phyloP scores from a whole-genome alignment of 2,329 filamentous ascomycete species.

The Drechslerella coelobrocha region DNA sequence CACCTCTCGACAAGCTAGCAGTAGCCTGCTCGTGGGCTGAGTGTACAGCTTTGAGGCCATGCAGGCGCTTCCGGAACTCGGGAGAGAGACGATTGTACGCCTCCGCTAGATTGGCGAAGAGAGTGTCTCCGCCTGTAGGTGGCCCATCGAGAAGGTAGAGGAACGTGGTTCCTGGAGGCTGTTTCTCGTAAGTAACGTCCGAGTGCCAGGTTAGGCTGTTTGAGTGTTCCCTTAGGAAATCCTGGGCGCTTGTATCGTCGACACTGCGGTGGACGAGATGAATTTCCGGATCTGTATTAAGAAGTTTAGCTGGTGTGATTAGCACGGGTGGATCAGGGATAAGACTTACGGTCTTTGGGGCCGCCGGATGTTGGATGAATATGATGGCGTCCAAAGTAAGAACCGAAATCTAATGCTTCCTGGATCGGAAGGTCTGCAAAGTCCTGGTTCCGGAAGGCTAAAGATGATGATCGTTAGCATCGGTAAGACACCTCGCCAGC shows the following conservation, averaged over 20 bases:
- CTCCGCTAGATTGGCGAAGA: conserved; percentile 79
- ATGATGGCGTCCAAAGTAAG: conserved; percentile 81
- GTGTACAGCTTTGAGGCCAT: conserved; percentile 80
- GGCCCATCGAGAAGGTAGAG: conserved; percentile 77
- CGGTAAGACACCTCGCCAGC: conserved; percentile 58
- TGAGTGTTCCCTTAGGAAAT: conserved; percentile 73
- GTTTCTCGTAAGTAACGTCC: conserved; percentile 84
- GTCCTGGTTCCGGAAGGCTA: conserved; percentile 76
- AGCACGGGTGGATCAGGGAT: background rate
- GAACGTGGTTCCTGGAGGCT: conserved; percentile 89
- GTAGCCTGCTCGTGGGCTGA: conserved; percentile 82
- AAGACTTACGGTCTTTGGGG: conserved; percentile 65
- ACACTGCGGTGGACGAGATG: conserved; percentile 79
- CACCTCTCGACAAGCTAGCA: conserved; percentile 69
- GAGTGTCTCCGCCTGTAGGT: conserved; percentile 77
- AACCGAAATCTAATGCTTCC: conserved; percentile 72
- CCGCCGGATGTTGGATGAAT: conserved; percentile 81
- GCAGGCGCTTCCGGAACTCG: conserved; percentile 77
- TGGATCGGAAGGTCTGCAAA: conserved; percentile 73
- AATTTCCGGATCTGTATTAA: conserved; percentile 68
- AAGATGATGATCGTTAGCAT: background rate
- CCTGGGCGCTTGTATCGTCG: conserved; percentile 66
- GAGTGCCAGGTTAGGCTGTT: conserved; percentile 88
- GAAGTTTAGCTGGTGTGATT: background rate
- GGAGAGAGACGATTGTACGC: conserved; percentile 83